Evolutionary conservation across 2,329 filamentous ascomycete genomes (phyloP).

Genomic region (Chalaropsis thielavioides): DNA sequence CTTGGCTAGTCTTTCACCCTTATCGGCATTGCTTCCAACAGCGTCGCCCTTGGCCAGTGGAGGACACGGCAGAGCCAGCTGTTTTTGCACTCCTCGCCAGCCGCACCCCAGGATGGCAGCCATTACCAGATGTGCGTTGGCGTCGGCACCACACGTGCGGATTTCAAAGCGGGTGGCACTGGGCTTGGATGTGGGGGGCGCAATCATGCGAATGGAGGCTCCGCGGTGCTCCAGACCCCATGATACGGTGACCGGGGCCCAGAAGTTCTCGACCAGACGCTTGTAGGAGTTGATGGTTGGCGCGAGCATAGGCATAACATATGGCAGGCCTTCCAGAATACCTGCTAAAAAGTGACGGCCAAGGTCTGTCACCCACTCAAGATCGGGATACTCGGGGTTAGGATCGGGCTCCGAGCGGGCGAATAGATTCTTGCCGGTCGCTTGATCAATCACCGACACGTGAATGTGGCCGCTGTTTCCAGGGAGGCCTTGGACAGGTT

Average conservation of each 20-base stretch:
- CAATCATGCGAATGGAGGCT: conserved; percentile 77
- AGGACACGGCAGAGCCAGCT: conserved; percentile 65
- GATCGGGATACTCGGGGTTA: conserved; percentile 56
- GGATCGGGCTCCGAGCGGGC: conserved; percentile 57
- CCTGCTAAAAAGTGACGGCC: conserved; percentile 90
- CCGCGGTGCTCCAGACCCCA: conserved; percentile 95
- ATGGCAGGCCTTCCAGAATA: conserved; percentile 72
- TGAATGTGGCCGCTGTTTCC: conserved; percentile 97
- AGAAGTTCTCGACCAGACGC: conserved; percentile 94
- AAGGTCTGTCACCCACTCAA: conserved; percentile 69
- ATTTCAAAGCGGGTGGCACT: conserved; percentile 87
- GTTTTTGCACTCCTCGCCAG: conserved; percentile 85
- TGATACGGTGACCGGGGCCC: conserved; percentile 93
- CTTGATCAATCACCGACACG: conserved; percentile 66
- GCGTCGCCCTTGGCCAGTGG: conserved; percentile 76
- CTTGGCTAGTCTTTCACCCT: conserved; percentile 68
- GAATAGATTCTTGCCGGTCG: conserved; percentile 71
- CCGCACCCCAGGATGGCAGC: conserved; percentile 76
- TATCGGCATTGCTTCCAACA: conserved; percentile 56
- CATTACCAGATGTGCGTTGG: conserved; percentile 78
- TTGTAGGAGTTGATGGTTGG: conserved; percentile 98
- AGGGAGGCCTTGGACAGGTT: conserved; percentile 76
- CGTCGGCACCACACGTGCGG: conserved; percentile 83
- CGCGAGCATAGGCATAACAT: conserved; percentile 89
- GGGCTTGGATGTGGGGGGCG: conserved; percentile 69